These are phyloP conservation scores for Cladosporium halotolerans DNA, from an alignment of 2,329 filamentous ascomycete genomes.

Conservation along the genomic window DNA sequence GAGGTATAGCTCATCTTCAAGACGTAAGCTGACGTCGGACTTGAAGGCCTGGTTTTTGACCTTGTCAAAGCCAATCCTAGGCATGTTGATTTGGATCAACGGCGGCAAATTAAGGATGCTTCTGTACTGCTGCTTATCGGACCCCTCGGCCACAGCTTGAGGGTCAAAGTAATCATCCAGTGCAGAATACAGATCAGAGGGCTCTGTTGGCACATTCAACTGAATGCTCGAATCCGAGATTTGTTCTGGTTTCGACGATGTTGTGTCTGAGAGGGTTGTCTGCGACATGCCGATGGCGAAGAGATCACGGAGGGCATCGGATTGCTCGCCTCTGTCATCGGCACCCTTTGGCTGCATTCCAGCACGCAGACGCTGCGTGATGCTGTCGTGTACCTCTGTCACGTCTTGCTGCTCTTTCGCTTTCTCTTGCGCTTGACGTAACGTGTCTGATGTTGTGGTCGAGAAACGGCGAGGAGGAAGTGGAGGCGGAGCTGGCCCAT, in stretches of 20 bases:
- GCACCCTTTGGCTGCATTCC: constrained; percentile 68
- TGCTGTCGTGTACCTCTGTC: constrained; percentile 88
- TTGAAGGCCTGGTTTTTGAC: constrained; percentile 57
- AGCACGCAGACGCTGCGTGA: constrained; percentile 83
- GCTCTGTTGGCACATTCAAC: constrained; percentile 51
- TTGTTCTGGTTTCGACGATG: constrained; percentile 12
- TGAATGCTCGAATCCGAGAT: constrained; percentile 54
- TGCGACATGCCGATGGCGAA: constrained; percentile 22
- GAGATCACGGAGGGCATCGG: constrained; percentile 48
- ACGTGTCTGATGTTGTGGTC: constrained; percentile 20
- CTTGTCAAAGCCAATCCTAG: constrained; percentile 68
- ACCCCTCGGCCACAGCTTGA: constrained; percentile 60
- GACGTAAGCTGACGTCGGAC: constrained; percentile 67
- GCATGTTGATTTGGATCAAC: constrained; percentile 82
- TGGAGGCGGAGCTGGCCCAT: constrained; percentile 41
- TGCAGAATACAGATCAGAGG: constrained; percentile 70
- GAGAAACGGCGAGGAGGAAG: constrained; percentile 44
- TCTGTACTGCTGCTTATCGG: constrained; percentile 52
- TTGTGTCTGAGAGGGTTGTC: background rate
- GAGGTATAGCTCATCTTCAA: constrained; percentile 77
- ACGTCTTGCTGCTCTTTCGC: constrained; percentile 77
- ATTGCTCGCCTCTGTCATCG: constrained; percentile 66
- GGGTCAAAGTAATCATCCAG: constrained; percentile 81
- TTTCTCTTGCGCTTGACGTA: constrained; percentile 51
- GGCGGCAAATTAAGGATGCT: constrained; percentile 63